Percentiles rank a stretch among this genome's conserved stretches.
These are phyloP conservation scores for Barnettozyma sucrosica DNA, from an alignment of 805 yeast species.

Conservation along the genomic window DNA sequence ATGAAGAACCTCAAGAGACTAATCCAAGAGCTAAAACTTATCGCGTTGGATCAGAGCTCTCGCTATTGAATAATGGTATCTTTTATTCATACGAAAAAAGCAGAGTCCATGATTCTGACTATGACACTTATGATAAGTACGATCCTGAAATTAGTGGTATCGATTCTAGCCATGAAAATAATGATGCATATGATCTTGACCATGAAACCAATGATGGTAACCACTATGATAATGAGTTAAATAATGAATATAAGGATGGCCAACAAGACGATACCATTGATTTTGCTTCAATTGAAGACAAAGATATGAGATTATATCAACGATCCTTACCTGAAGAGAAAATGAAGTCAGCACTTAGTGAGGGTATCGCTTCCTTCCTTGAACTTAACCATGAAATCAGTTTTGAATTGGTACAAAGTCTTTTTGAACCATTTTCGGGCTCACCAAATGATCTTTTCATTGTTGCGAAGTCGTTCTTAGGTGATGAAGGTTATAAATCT, in stretches of 20 bases:
- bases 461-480: constrained; percentile 4
- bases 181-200: constrained; percentile 1
- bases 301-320: neutral
- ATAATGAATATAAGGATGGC: neutral
- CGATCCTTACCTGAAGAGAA: neutral
- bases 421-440: constrained; percentile 7
- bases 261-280: neutral
- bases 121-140: neutral
- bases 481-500: constrained; percentile 3
- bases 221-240: neutral
- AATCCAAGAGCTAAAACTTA: neutral
- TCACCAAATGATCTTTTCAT: constrained; percentile 5
- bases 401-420: constrained; percentile 9
- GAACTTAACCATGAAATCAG: neutral
- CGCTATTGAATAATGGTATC: neutral
- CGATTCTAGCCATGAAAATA: constrained; percentile 6
- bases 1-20: neutral
- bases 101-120: constrained; percentile 1
- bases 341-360: constrained; percentile 1
- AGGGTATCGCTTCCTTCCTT: constrained; percentile 3
- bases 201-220: neutral
- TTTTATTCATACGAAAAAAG: constrained; percentile 1
- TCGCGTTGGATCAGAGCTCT: neutral
- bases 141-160: no score
- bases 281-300: neutral